A percentile compares a stretch with the other conserved stretches of the same genome.
These are phyloP conservation scores for Coemansia sp. DNA, from an alignment of 192 early-diverging fungal genomes.

Conservation along the genomic window DNA sequence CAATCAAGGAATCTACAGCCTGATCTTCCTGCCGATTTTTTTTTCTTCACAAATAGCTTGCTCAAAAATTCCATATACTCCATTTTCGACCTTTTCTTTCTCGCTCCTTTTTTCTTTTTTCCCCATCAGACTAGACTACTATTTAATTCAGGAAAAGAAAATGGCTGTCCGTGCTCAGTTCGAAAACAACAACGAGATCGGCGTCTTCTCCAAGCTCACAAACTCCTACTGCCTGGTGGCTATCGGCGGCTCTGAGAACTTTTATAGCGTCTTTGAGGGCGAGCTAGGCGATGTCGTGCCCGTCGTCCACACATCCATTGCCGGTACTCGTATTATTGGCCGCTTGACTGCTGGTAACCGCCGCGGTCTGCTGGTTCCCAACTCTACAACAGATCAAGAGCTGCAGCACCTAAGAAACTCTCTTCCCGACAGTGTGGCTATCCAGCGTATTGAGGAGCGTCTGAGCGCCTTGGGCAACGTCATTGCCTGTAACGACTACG, in stretches of 20 bases:
- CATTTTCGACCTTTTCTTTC: not conserved
- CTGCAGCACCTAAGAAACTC: conserved; percentile 96
- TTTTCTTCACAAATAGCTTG: not conserved
- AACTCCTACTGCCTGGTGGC: conserved; percentile 98
- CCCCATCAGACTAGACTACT: conserved; percentile 1
- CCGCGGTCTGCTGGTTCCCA: conserved; percentile 91
- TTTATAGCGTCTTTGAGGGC: conserved; percentile 91
- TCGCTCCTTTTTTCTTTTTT: conserved; percentile 7
- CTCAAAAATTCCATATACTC: not conserved
- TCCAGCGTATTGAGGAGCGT: conserved; percentile 97
- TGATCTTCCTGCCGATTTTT: not conserved
- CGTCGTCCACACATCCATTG: conserved; percentile 95
- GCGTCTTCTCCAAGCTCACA: conserved; percentile 95
- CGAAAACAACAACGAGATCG: conserved; percentile 99
- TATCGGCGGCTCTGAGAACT: conserved; percentile 98
- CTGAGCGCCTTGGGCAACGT: conserved; percentile 98
- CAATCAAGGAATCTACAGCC: not conserved
- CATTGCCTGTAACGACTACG: conserved; percentile 99
- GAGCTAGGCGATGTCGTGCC: conserved; percentile 95
- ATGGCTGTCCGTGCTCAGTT: conserved; percentile 81
- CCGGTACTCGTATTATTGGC: conserved; percentile 94
- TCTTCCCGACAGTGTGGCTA: conserved; percentile 85
- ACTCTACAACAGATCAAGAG: conserved; percentile 96
- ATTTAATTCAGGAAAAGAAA: conserved; percentile 9
- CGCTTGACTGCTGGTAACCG: conserved; percentile 92